A percentile compares a stretch with the other conserved stretches of the same genome.
These are phyloP conservation scores for Pythium phragmiticola DNA, from an alignment of 352 stramenopile species.

Conservation along the genomic window DNA sequence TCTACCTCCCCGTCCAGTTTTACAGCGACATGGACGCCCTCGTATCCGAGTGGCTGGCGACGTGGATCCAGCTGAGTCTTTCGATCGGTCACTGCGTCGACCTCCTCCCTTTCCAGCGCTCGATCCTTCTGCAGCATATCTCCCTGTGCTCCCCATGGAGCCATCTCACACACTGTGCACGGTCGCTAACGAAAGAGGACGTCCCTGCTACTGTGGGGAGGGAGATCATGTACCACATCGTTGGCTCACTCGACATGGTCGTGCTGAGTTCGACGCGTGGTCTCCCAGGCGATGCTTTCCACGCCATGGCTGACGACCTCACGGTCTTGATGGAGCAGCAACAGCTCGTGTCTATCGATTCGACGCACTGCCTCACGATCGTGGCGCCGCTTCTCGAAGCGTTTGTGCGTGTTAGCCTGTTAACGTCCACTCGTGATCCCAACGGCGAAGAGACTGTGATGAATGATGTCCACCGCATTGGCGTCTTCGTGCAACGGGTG, in stretches of 20 bases:
- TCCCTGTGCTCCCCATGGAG: conserved; percentile 7
- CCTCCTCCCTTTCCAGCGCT: conserved; percentile 5
- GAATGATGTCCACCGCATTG: not conserved
- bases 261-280: conserved; percentile 1
- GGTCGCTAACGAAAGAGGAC: not conserved
- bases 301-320: conserved; percentile 15
- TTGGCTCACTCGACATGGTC: conserved; percentile 8
- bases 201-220: not conserved
- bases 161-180: conserved; percentile 9
- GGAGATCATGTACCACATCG: conserved; percentile 12
- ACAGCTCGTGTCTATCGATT: not conserved
- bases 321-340: not conserved
- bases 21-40: conserved; percentile 29
- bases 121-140: conserved; percentile 39
- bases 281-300: not conserved
- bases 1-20: conserved; percentile 71
- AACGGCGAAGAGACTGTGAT: not conserved
- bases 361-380: not conserved
- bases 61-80: conserved; percentile 41
- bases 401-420: conserved; percentile 12
- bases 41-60: conserved; percentile 40
- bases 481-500: not conserved
- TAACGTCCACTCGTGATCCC: not conserved
- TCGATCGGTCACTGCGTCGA: not conserved
- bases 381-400: conserved; percentile 13